Conservation (phyloP, 306 rosid genomes). For the Corylus avellana region DNA sequence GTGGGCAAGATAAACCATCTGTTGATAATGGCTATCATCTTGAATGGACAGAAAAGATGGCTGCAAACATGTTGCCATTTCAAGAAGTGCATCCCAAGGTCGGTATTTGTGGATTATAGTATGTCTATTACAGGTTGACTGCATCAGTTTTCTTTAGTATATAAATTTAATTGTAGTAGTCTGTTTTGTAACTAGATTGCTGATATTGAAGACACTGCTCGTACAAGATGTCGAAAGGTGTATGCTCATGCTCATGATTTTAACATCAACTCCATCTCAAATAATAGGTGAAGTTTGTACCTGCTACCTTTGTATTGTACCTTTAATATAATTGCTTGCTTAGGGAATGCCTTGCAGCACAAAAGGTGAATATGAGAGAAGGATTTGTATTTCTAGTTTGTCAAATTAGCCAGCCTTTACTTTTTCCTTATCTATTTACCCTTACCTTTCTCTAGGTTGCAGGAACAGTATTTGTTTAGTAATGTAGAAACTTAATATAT, state of each 20-base stretch:
- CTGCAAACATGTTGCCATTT: conserved; percentile 26
- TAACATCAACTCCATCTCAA: conserved; percentile 73
- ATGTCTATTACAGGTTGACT: neutral
- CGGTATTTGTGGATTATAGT: conserved; percentile 16
- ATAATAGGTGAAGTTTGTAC: conserved; percentile 57
- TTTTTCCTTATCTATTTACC: neutral
- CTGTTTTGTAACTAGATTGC: conserved; percentile 41
- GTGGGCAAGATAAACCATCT: conserved; percentile 37
- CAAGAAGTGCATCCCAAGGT: conserved; percentile 48
- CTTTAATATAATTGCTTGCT: neutral
- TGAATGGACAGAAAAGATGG: conserved; percentile 39
- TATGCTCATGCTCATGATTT: conserved; percentile 69
- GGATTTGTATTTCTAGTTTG: conserved; percentile 9
- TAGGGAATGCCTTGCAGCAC: neutral
- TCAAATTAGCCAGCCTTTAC: neutral
- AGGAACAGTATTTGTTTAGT: neutral
- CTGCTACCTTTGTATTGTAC: neutral
- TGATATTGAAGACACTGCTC: conserved; percentile 41
- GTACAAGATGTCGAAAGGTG: conserved; percentile 58
- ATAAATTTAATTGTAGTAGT: conserved; percentile 10
- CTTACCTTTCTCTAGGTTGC: conserved; percentile 7
- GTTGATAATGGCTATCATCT: conserved; percentile 40
- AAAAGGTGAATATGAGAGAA: neutral
- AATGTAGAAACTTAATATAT: neutral
- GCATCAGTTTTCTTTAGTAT: conserved; percentile 4